Evolutionary conservation across 225 moss, liverwort and hornwort species (phyloP), one percentile per base, ranked within the genome.

Genomic region (Pleurozium schreberi): DNA sequence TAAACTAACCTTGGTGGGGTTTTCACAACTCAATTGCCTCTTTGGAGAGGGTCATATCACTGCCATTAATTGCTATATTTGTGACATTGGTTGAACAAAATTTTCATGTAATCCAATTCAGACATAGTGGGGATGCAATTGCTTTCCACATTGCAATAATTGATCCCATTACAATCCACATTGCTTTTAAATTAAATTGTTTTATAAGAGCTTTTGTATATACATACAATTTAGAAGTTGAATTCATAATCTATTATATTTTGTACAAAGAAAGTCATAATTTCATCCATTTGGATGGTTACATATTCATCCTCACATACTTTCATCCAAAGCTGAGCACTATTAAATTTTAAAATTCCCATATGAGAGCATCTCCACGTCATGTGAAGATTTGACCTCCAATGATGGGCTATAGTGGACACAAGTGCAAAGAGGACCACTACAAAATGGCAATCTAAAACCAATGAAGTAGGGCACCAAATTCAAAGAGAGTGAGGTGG

Each of bases 381-480:
- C 5, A 3, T 0, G 0, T 0, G 0, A 1, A 5, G 33, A 49
- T 12, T 1, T 0, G 0, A 31, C 8, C 20, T 0, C 7, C 4
- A 49, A 19, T 19, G 2, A 1, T 3, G 7, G 6, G 3, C 4
- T 49, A 31, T 4, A 0, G 10, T 49, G 1, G 19, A 75, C 0
- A 1, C 1, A 49, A 2, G 3, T 49, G 12, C 0, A 1, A 2
- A 75, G 13, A 34, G 52, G 7, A 18, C 18, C 18, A 18, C 18
- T 55, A 17, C 55, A 55, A 55, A 55, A 55, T 55, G 55, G 18
- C 55, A 55, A 55, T 55, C 55, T 55, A 55, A 55, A 18, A 55
- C 5, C 2, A 18, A 55, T 55, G 55, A 12, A 55, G 55, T 55
- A 19, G 55, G 55, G 16, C 17, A 5, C 5, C 55, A 11, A 55